Conservation (phyloP, 2,329 filamentous ascomycete species). For the Cordyceps farinosa region DNA sequence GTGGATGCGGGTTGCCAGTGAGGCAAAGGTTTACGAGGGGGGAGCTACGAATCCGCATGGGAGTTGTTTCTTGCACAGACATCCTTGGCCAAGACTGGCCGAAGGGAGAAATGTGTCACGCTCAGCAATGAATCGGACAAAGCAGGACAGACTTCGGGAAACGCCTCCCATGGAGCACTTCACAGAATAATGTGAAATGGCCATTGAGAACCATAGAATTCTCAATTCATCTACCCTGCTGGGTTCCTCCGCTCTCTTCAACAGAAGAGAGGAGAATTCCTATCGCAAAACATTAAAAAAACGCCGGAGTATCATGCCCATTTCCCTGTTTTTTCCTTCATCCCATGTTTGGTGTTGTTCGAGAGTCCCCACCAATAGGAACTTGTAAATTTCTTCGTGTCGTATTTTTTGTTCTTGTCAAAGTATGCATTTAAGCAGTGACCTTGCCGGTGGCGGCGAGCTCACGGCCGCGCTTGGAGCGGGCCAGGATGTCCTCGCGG, state of each 20-base stretch:
- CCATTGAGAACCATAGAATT: slow-evolving; percentile 59
- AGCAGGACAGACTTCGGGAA: slow-evolving; percentile 58
- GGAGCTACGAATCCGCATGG: background rate
- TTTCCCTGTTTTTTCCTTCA: slow-evolving; percentile 26
- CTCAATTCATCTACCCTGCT: slow-evolving; percentile 40
- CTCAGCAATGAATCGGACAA: slow-evolving; percentile 15
- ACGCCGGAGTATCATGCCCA: slow-evolving; percentile 40
- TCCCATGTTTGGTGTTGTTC: slow-evolving; percentile 19
- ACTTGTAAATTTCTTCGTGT: slow-evolving; percentile 14
- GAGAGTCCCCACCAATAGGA: slow-evolving; percentile 22
- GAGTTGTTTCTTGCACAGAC: background rate
- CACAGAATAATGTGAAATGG: slow-evolving; percentile 66
- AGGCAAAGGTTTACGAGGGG: background rate
- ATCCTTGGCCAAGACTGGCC: slow-evolving; percentile 16
- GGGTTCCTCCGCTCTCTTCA: background rate
- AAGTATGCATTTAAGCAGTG: slow-evolving; percentile 45
- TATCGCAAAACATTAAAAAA: slow-evolving; percentile 23
- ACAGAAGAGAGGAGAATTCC: background rate
- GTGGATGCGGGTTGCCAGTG: slow-evolving; percentile 23
- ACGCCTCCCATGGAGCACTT: slow-evolving; percentile 73
- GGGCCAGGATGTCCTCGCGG: slow-evolving; percentile 82
- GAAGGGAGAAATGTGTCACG: slow-evolving; percentile 17
- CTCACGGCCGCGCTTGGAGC: slow-evolving; percentile 78
- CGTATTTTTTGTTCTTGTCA: slow-evolving; percentile 23
- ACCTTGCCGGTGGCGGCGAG: slow-evolving; percentile 68